phyloP scores from a whole-genome alignment of 345 rosid genomes.

The Pseudoturritis turrita region DNA sequence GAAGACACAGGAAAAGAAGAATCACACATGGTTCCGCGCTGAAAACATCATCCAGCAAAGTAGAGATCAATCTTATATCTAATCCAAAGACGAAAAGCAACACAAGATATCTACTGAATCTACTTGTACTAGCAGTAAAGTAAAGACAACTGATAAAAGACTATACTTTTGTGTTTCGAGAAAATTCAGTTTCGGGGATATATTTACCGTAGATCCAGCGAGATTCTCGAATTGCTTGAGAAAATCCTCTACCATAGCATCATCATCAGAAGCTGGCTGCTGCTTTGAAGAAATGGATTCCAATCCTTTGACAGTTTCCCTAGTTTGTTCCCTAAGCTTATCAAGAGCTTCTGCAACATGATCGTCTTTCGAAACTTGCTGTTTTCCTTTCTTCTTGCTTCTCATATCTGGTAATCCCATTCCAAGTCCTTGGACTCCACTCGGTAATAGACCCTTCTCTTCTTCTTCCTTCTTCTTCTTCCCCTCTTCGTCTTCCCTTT shows the following conservation, averaged over 20 bases:
- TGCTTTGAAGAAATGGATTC: slow-evolving; percentile 56
- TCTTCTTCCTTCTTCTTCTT: slow-evolving; percentile 18
- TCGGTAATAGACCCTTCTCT: slow-evolving; percentile 44
- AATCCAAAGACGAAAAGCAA: too few relatives aligned
- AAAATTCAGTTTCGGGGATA: neutral
- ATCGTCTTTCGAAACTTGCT: slow-evolving; percentile 50
- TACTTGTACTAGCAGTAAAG: neutral
- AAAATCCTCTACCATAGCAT: slow-evolving; percentile 76
- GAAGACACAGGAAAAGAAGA: neutral
- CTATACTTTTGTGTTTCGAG: neutral
- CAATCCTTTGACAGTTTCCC: slow-evolving; percentile 75
- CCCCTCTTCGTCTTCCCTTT: slow-evolving; percentile 35
- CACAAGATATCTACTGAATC: neutral
- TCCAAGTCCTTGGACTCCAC: slow-evolving; percentile 79
- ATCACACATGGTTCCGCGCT: neutral
- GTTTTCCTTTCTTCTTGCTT: slow-evolving; percentile 70
- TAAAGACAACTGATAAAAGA: neutral
- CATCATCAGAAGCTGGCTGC: slow-evolving; percentile 42
- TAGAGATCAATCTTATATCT: neutral
- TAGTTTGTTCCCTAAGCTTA: slow-evolving; percentile 80
- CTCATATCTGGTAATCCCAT: slow-evolving; percentile 91
- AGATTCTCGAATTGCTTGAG: slow-evolving; percentile 94
- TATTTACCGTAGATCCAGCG: slow-evolving; percentile 73
- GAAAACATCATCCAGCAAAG: neutral
- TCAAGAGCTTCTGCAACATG: slow-evolving; percentile 81